Evolutionary conservation across 805 yeast genomes (phyloP).

Genomic region (Torulaspora indica): DNA sequence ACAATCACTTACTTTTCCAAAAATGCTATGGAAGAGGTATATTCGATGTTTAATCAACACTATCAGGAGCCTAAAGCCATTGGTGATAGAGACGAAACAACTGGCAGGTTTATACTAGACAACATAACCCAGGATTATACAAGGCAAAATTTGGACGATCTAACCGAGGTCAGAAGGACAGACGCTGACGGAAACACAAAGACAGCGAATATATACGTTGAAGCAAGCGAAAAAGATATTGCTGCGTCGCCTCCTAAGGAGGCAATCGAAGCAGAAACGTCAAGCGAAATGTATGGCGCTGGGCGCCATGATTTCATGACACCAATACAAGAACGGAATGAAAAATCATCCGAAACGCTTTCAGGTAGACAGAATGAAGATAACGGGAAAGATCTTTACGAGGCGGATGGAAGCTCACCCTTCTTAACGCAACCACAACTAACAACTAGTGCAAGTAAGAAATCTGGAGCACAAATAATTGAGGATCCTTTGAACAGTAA

Average conservation of each 20-base stretch:
- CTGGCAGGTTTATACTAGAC: constrained; percentile 27
- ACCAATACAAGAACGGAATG: constrained; percentile 30
- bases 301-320: constrained; percentile 26
- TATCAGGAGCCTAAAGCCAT: constrained; percentile 19
- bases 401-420: constrained; percentile 28
- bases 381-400: constrained; percentile 1
- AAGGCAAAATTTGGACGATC: constrained; percentile 32
- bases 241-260: not conserved
- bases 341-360: constrained; percentile 17
- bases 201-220: not conserved
- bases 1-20: constrained; percentile 74
- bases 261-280: not conserved
- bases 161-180: constrained; percentile 35
- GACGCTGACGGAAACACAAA: constrained; percentile 5
- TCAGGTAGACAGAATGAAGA: constrained; percentile 19
- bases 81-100: constrained; percentile 27
- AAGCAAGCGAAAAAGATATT: not conserved
- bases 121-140: constrained; percentile 39
- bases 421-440: constrained; percentile 31
- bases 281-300: constrained; percentile 5
- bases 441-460: not conserved
- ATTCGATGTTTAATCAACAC: constrained; percentile 63
- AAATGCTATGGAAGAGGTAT: constrained; percentile 68
- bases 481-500: constrained; percentile 45
- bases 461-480: constrained; percentile 1